A percentile compares a stretch with the other conserved stretches of the same genome.
These are phyloP conservation scores for Solanum tacnaense DNA, from an alignment of 257 asterid genomes.

Conservation along the genomic window DNA sequence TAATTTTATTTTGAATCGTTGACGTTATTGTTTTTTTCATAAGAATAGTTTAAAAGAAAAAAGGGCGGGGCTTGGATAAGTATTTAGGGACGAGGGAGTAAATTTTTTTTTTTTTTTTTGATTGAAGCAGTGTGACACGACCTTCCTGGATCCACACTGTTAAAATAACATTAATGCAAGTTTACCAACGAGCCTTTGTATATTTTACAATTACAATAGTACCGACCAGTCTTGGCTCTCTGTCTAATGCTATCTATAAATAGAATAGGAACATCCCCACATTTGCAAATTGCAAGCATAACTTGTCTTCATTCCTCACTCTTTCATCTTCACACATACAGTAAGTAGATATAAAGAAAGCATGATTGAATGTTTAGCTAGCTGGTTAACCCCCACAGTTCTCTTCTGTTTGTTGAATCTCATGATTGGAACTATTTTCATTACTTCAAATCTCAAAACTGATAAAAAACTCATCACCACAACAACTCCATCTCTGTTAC, in stretches of 20 bases:
- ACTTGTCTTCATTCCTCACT: not conserved
- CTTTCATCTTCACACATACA: not conserved
- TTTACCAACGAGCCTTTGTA: not conserved
- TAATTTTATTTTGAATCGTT: no score
- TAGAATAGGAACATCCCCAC: not conserved
- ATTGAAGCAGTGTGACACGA: not conserved
- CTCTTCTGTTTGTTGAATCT: conserved; percentile 56
- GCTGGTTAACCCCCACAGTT: conserved; percentile 41
- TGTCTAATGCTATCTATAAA: not conserved
- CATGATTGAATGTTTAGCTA: conserved; percentile 8
- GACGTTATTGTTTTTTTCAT: no score
- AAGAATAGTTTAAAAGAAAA: no score
- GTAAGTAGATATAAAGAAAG: not conserved
- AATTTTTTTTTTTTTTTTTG: no score
- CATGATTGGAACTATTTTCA: conserved; percentile 32
- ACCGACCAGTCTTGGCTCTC: not conserved
- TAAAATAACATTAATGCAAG: not conserved
- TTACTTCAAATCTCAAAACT: conserved; percentile 23
- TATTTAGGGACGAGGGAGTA: no score
- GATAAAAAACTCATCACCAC: not conserved
- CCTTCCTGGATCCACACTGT: no score
- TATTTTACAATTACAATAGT: not conserved
- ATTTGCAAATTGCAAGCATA: not conserved
- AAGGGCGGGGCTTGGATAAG: no score
- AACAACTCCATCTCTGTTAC: not conserved